Evolutionary conservation across 306 rosid genomes (phyloP), one percentile per base, ranked within the genome.

Genomic region (Cucurbita pepo): DNA sequence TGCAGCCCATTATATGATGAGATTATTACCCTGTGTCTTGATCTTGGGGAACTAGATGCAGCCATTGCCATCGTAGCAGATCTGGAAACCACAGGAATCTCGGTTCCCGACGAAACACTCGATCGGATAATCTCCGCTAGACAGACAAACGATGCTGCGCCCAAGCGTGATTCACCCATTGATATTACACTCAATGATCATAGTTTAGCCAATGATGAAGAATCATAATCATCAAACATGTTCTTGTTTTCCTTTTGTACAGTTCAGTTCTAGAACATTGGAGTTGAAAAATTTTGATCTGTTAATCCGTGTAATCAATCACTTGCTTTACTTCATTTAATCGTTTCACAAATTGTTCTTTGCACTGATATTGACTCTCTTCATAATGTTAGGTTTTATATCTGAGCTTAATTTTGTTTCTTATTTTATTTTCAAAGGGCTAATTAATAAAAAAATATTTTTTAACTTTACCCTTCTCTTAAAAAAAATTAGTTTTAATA

Each of bases 1-100:
- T 77, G 82, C 96, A 94, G 99, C 66, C 81, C 89, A 1, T 87
- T 90, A 38, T 94, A 94, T 57, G 99, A 89, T 25, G 96, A 94
- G 85, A 75, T 91, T 80, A 85, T 90, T 61, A 82, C 83, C 45
- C 73, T 89, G 22, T 91, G 97, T 77, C 84, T 90, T 45, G 96
- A 94, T 77, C 86, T 87, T 38, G 97, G 92, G 77, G 99, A 94
- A 75, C 85, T 85, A 30, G 99, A 94, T 86, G 97, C 97, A 2
- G 99, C 99, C 77, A 86, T 91, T 75, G 99, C 97, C 59, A 83
- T 94, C 70, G 97, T 89, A 64, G 97, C 97, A 37, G 97, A 89
- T 77, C 77, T 94, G 85, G 97, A 87, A 82, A 89, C 88, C 30
- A 64, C 91, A 0, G 96, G 99, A 71, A 94, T 94, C 80, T 73